Evolutionary conservation across 2,329 filamentous ascomycete genomes (phyloP).

Genomic region (Claviceps pazoutovae): DNA sequence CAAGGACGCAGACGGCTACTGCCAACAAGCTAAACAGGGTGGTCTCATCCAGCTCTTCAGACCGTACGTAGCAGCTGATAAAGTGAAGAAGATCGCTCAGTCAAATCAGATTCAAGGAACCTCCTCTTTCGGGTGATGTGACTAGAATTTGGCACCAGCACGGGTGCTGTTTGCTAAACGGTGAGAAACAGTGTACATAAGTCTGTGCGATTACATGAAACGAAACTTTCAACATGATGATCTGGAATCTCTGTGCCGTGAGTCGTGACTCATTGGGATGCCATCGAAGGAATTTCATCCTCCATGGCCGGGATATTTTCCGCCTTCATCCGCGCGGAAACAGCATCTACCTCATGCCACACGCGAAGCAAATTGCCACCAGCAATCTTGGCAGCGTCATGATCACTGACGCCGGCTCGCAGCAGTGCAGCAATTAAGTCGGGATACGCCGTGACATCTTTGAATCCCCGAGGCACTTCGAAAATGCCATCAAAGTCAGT

Average conservation of each 20-base stretch:
- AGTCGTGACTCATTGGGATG: not conserved
- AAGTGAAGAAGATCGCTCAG: not conserved
- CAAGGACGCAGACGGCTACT: slow-evolving; percentile 56
- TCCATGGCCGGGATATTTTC: slow-evolving; percentile 38
- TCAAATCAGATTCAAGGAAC: not conserved
- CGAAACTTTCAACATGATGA: not conserved
- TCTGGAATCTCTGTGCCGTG: too few relatives aligned
- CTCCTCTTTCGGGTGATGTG: too few relatives aligned
- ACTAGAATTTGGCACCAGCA: not conserved
- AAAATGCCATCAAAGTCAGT: slow-evolving; percentile 78
- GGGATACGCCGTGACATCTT: slow-evolving; percentile 76
- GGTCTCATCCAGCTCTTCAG: slow-evolving; percentile 19
- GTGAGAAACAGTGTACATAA: slow-evolving; percentile 17
- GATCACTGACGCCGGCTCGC: slow-evolving; percentile 56
- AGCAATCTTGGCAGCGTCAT: slow-evolving; percentile 59
- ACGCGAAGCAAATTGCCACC: slow-evolving; percentile 75
- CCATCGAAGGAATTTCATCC: slow-evolving; percentile 20
- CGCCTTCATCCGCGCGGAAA: slow-evolving; percentile 52
- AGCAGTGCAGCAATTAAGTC: slow-evolving; percentile 64
- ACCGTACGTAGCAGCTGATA: not conserved
- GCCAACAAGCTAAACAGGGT: slow-evolving; percentile 49
- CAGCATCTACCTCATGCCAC: slow-evolving; percentile 63
- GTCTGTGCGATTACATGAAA: slow-evolving; percentile 14
- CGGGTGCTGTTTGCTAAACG: slow-evolving; percentile 3
- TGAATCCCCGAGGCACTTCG: slow-evolving; percentile 55